A percentile compares a stretch with the other conserved stretches of the same genome.
These are phyloP conservation scores for Pseudonitzschia delicatissima DNA, from an alignment of 108 stramenopile species.

Conservation along the genomic window DNA sequence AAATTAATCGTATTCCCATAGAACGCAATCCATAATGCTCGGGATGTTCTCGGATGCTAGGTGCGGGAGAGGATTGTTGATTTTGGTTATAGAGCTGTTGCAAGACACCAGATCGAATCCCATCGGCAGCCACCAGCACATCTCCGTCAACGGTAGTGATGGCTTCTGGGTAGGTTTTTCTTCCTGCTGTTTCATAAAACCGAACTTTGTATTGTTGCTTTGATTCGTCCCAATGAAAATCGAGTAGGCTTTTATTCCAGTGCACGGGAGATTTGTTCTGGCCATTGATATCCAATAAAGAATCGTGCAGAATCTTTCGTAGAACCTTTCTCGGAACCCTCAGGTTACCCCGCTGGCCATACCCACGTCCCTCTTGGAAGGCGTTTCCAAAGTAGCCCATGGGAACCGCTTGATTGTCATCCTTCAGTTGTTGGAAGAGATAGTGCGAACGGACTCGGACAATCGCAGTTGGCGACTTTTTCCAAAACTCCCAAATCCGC, in stretches of 20 bases:
- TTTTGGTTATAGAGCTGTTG: slow-evolving; percentile 19
- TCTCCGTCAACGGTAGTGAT: slow-evolving; percentile 37
- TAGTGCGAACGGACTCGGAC: slow-evolving; percentile 85
- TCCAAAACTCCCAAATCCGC: slow-evolving; percentile 68
- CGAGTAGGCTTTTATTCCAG: slow-evolving; percentile 34
- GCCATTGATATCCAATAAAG: slow-evolving; percentile 33
- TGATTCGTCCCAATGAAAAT: slow-evolving; percentile 15
- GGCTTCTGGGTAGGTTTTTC: no score
- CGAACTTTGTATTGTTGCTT: slow-evolving; percentile 9
- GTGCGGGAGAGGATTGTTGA: neutral
- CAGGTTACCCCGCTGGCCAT: slow-evolving; percentile 83
- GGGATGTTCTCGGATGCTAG: slow-evolving; percentile 1
- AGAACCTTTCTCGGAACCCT: slow-evolving; percentile 70
- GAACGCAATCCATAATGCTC: slow-evolving; percentile 28
- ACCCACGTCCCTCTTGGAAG: slow-evolving; percentile 45
- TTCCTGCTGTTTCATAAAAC: slow-evolving; percentile 7
- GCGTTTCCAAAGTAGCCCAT: slow-evolving; percentile 86
- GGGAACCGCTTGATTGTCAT: slow-evolving; percentile 19
- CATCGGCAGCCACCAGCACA: slow-evolving; percentile 82
- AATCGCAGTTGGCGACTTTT: slow-evolving; percentile 60
- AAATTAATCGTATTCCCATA: slow-evolving; percentile 67
- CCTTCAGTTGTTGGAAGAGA: slow-evolving; percentile 40
- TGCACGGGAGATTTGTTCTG: slow-evolving; percentile 24
- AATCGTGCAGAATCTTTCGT: slow-evolving; percentile 49
- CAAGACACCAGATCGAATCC: slow-evolving; percentile 69